Conservation (phyloP, 352 stramenopile genomes). For the Phytophthora chlamydospora region DNA sequence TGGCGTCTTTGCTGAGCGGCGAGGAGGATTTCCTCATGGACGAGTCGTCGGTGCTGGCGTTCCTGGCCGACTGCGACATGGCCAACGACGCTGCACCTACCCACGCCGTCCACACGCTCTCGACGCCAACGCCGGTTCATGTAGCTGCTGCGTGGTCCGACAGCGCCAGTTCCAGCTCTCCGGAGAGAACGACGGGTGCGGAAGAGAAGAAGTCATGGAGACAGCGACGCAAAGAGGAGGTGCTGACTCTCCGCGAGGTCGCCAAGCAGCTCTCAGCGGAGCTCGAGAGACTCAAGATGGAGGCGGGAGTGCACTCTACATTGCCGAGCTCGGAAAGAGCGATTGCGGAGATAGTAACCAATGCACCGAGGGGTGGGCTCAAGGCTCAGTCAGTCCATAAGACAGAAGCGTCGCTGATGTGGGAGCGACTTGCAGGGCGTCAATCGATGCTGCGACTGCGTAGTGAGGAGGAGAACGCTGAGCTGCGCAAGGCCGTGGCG, state of each 20-base stretch:
- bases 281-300: constrained; percentile 25
- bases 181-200: not conserved
- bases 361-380: not conserved
- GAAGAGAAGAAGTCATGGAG: constrained; percentile 31
- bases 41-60: constrained; percentile 32
- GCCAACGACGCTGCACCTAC: not conserved
- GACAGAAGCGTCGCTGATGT: constrained; percentile 24
- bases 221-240: constrained; percentile 33
- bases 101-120: not conserved
- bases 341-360: not conserved
- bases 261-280: constrained; percentile 26
- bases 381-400: constrained; percentile 6
- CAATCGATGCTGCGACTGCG: constrained; percentile 21
- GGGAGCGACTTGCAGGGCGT: constrained; percentile 25
- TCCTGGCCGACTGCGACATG: constrained; percentile 31
- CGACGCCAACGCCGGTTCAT: not conserved
- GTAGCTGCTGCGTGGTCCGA: constrained; percentile 16
- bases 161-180: constrained; percentile 11
- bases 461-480: constrained; percentile 27
- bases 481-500: constrained; percentile 11
- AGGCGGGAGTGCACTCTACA: constrained; percentile 25
- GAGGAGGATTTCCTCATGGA: constrained; percentile 32
- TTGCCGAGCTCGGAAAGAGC: constrained; percentile 6
- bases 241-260: constrained; percentile 24
- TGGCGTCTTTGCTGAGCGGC: constrained; percentile 1